Percentiles rank a stretch among this genome's conserved stretches.
Evolutionary conservation across 2,329 filamentous ascomycete genomes (phyloP).

Genomic region (Claviceps fusiformis): DNA sequence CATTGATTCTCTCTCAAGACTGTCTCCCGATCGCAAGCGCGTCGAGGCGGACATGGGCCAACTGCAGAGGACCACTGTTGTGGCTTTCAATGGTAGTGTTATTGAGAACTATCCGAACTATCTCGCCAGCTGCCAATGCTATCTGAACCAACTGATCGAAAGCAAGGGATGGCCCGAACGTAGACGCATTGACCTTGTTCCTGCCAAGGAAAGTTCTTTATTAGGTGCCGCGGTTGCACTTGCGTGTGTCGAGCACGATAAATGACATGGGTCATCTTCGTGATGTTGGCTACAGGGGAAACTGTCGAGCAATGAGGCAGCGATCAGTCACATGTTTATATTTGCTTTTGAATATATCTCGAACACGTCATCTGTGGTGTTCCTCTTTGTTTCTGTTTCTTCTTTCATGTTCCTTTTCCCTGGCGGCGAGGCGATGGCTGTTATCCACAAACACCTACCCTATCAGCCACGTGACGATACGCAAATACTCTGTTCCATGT

Average conservation of each 20-base stretch:
- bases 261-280: background rate
- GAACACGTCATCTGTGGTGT: background rate
- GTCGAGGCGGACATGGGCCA: slow-evolving; percentile 37
- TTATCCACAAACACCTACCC: no score
- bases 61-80: slow-evolving; percentile 43
- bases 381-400: background rate
- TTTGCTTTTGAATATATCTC: background rate
- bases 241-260: slow-evolving; percentile 24
- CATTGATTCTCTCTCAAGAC: slow-evolving; percentile 15
- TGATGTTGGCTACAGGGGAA: background rate
- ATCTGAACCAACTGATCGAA: slow-evolving; percentile 45
- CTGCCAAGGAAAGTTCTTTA: slow-evolving; percentile 61
- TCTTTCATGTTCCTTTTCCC: background rate
- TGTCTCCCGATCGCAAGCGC: slow-evolving; percentile 24
- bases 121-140: slow-evolving; percentile 44
- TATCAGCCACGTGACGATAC: background rate
- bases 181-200: slow-evolving; percentile 44
- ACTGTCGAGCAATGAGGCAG: background rate
- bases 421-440: background rate
- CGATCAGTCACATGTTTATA: background rate
- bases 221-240: slow-evolving; percentile 62
- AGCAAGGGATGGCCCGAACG: slow-evolving; percentile 21
- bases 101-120: slow-evolving; percentile 68
- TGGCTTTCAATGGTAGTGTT: slow-evolving; percentile 71
- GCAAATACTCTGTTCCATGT: background rate